These are phyloP conservation scores for Cryptococcus sp. DNA, from an alignment of 1,284 basidiomycete genomes.

Conservation along the genomic window DNA sequence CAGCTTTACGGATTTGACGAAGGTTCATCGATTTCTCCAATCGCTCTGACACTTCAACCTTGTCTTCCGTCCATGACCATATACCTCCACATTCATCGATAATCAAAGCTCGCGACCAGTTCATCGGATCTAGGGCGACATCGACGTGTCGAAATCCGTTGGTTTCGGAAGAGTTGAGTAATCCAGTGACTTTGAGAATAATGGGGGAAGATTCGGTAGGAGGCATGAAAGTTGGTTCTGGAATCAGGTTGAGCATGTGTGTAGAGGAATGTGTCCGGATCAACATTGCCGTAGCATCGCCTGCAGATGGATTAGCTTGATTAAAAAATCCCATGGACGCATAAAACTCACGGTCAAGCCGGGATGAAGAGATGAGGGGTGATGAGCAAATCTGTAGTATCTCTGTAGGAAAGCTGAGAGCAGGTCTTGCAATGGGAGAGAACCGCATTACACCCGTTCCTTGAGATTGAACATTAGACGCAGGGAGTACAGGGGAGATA, in stretches of 20 bases:
- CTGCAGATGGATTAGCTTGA: constrained; percentile 8
- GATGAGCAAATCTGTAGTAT: constrained; percentile 28
- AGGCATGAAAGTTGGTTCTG: constrained; percentile 16
- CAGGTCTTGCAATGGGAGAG: constrained; percentile 9
- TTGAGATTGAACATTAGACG: constrained; percentile 3
- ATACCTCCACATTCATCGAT: constrained; percentile 38
- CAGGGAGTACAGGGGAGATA: constrained; percentile 24
- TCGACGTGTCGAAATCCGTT: constrained; percentile 29
- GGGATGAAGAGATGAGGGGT: constrained; percentile 11
- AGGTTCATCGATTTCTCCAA: constrained; percentile 18
- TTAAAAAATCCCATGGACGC: background rate
- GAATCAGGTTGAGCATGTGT: constrained; percentile 18
- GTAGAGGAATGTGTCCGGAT: constrained; percentile 22
- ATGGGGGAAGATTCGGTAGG: constrained; percentile 5
- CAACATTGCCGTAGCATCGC: constrained; percentile 15
- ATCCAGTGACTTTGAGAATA: constrained; percentile 4
- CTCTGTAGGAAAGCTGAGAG: constrained; percentile 18
- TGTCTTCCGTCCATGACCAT: constrained; percentile 36
- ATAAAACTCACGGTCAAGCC: constrained; percentile 19
- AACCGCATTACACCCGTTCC: constrained; percentile 10
- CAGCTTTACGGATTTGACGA: constrained; percentile 18
- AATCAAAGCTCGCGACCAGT: constrained; percentile 23
- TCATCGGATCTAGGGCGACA: constrained; percentile 22
- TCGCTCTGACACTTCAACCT: constrained; percentile 6
- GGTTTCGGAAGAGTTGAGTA: constrained; percentile 15